Conservation (phyloP, 73 alveolate species). For the Paramecium sonneborni region DNA sequence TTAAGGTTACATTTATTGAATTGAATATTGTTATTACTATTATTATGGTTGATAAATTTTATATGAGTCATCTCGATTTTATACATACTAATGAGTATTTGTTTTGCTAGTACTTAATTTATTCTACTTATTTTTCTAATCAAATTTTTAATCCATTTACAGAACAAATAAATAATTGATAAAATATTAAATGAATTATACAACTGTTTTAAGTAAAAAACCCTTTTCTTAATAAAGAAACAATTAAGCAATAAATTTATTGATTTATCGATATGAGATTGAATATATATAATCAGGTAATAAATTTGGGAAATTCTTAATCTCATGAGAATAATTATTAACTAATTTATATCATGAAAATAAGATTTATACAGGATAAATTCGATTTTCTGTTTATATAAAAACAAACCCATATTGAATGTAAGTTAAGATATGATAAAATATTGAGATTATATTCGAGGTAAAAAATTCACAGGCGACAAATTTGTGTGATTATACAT, state of each 20-base stretch:
- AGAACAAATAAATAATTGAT: neutral
- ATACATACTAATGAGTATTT: neutral
- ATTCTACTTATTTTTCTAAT: neutral
- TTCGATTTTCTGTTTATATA: too few relatives aligned
- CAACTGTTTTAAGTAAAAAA: neutral
- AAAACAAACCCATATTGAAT: too few relatives aligned
- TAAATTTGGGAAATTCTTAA: neutral
- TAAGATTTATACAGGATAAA: neutral
- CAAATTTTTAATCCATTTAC: neutral
- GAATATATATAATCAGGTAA: neutral
- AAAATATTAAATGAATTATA: neutral
- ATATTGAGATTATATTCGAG: too few relatives aligned
- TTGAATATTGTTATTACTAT: neutral
- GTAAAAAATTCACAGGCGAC: neutral
- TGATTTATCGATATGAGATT: neutral
- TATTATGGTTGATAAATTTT: neutral
- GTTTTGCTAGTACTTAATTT: neutral
- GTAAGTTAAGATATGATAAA: too few relatives aligned
- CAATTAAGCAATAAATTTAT: neutral
- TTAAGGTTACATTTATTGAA: neutral
- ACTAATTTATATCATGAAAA: neutral
- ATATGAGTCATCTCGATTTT: neutral
- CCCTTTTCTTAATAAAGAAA: neutral
- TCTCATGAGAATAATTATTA: neutral
- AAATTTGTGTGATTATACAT: neutral